Evolutionary conservation across 2,329 filamentous ascomycete genomes (phyloP).

Genomic region (Fusarium marasasianum): DNA sequence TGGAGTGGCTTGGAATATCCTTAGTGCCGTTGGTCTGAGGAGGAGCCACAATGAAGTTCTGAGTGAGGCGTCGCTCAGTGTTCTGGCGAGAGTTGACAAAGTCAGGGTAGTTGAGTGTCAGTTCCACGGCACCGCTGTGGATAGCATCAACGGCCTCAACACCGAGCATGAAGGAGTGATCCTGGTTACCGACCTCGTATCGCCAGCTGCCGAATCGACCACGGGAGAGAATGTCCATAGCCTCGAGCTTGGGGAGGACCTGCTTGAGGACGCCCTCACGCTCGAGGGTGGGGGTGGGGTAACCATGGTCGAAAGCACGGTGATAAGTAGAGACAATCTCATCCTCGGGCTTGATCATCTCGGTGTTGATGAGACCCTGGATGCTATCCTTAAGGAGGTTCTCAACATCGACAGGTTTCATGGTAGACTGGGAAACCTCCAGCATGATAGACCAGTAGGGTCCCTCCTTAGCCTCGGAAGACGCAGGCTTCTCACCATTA

Average conservation of each 20-base stretch:
- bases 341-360: constrained; percentile 90
- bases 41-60: constrained; percentile 53
- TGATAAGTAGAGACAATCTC: constrained; percentile 99
- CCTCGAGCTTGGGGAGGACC: constrained; percentile 91
- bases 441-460: constrained; percentile 99
- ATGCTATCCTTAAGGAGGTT: constrained; percentile 91
- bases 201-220: constrained; percentile 98
- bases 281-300: constrained; percentile 94
- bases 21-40: constrained; percentile 49
- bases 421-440: constrained; percentile 92
- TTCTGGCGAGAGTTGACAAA: constrained; percentile 87
- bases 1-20: constrained; percentile 52
- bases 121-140: constrained; percentile 86
- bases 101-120: constrained; percentile 96
- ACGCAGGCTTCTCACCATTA: constrained; percentile 82
- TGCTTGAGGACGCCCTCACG: constrained; percentile 93
- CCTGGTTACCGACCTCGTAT: constrained; percentile 97
- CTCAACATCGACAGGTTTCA: constrained; percentile 91
- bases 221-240: constrained; percentile 91
- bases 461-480: constrained; percentile 78
- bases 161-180: constrained; percentile 97
- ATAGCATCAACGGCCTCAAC: constrained; percentile 94
- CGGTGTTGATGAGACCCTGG: constrained; percentile 96
- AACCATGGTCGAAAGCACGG: constrained; percentile 97
- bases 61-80: constrained; percentile 56